Evolutionary conservation across 2,329 filamentous ascomycete genomes (phyloP).

Genomic region (Fusarium nodosum): DNA sequence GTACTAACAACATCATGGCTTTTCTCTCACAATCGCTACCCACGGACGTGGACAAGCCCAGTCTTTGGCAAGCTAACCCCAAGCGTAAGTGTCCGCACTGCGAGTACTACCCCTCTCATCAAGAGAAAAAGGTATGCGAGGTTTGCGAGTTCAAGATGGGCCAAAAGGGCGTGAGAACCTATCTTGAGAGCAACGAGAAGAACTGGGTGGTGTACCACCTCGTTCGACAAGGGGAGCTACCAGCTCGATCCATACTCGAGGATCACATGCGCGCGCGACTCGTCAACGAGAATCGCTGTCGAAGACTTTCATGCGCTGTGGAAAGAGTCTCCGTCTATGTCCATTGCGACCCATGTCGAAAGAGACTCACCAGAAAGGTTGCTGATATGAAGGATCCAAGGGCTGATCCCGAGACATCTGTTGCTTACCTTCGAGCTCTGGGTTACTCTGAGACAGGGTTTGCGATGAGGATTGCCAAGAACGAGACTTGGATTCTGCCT

Average conservation of each 20-base stretch:
- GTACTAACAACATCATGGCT: neutral
- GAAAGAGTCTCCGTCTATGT: neutral
- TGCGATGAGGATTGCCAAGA: neutral
- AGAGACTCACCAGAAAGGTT: neutral
- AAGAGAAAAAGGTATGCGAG: conserved; percentile 20
- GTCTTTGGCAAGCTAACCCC: neutral
- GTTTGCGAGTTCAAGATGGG: conserved; percentile 11
- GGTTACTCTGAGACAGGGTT: neutral
- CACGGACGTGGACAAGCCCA: neutral
- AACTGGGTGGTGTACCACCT: conserved; percentile 27
- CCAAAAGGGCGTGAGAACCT: neutral
- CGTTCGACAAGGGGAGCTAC: conserved; percentile 16
- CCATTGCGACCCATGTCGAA: conserved; percentile 26
- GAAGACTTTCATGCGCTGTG: conserved; percentile 9
- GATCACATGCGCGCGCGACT: conserved; percentile 18
- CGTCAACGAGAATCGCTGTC: conserved; percentile 19
- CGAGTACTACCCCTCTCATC: conserved; percentile 17
- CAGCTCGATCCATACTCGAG: conserved; percentile 5
- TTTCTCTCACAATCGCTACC: neutral
- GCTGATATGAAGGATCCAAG: conserved; percentile 4
- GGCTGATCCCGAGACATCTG: neutral
- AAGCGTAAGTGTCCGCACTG: conserved; percentile 23
- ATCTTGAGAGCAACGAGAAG: neutral
- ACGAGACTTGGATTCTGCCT: neutral
- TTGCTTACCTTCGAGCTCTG: neutral